Evolutionary conservation across 2,329 filamentous ascomycete genomes (phyloP).

Genomic region (Alternaria infectoria): DNA sequence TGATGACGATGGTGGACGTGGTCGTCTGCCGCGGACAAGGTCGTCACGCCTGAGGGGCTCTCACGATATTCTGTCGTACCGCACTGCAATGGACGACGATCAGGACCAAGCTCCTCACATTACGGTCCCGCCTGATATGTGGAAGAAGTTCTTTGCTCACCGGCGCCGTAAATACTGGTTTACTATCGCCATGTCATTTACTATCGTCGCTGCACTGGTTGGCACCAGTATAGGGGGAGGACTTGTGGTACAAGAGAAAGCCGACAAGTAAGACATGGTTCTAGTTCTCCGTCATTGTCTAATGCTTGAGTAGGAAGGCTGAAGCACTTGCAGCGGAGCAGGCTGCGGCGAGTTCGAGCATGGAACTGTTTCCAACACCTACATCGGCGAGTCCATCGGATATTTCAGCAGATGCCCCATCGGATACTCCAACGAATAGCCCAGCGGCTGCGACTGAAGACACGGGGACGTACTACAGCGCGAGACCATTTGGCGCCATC

Average conservation of each 20-base stretch:
- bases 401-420: neutral
- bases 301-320: neutral
- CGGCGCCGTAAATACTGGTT: constrained; percentile 1
- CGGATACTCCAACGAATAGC: neutral
- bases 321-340: neutral
- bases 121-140: neutral
- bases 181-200: neutral
- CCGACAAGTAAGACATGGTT: neutral
- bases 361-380: neutral
- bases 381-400: neutral
- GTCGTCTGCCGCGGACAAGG: neutral
- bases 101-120: neutral
- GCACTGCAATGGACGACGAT: neutral
- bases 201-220: neutral
- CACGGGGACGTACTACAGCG: neutral
- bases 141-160: constrained; percentile 4
- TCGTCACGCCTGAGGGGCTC: neutral
- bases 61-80: neutral
- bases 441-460: neutral
- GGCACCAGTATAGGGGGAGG: constrained; percentile 3
- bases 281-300: neutral
- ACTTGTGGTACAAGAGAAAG: constrained; percentile 4
- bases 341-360: neutral
- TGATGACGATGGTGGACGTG: neutral
- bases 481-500: neutral